phyloP scores from a whole-genome alignment of 2,329 filamentous ascomycete genomes.

The Trichoderma lentiforme region DNA sequence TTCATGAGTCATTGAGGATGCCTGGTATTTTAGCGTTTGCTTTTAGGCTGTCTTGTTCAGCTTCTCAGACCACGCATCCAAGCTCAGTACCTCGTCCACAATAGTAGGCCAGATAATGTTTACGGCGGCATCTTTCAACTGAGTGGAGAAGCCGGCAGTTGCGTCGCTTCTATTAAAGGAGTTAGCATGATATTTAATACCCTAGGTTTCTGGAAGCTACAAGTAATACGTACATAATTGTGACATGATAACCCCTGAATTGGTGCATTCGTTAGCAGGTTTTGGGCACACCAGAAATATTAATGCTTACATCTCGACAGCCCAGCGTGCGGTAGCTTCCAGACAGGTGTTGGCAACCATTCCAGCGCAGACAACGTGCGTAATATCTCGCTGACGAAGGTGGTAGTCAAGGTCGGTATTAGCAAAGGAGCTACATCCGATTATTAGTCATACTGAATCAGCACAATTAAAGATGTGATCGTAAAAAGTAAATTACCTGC shows the following conservation, averaged over 20 bases:
- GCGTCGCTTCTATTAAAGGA: not conserved
- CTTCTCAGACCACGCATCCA: not conserved
- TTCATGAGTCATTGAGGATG: not conserved
- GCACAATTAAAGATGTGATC: fast-evolving
- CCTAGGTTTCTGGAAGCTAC: too few relatives aligned
- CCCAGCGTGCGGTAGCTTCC: slow-evolving; percentile 21
- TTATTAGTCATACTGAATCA: not conserved
- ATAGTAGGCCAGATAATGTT: slow-evolving; percentile 18
- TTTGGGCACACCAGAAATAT: fast-evolving
- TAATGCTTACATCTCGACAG: slow-evolving; percentile 18
- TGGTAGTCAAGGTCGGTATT: slow-evolving; percentile 14
- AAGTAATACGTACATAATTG: slow-evolving; percentile 9
- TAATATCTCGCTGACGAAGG: slow-evolving; percentile 18
- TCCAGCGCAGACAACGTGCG: slow-evolving; percentile 21
- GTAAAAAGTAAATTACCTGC: not conserved
- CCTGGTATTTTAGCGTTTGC: not conserved
- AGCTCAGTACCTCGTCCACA: slow-evolving; percentile 3
- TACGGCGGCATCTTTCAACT: slow-evolving; percentile 10
- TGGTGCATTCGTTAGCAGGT: not conserved
- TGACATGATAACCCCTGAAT: slow-evolving; percentile 13
- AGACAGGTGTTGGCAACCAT: slow-evolving; percentile 23
- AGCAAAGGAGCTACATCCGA: not conserved
- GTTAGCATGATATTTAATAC: not conserved
- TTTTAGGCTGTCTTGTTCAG: not conserved
- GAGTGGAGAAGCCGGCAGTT: slow-evolving; percentile 12